Conservation (phyloP, 306 rosid genomes). For the Ceratonia siliqua region DNA sequence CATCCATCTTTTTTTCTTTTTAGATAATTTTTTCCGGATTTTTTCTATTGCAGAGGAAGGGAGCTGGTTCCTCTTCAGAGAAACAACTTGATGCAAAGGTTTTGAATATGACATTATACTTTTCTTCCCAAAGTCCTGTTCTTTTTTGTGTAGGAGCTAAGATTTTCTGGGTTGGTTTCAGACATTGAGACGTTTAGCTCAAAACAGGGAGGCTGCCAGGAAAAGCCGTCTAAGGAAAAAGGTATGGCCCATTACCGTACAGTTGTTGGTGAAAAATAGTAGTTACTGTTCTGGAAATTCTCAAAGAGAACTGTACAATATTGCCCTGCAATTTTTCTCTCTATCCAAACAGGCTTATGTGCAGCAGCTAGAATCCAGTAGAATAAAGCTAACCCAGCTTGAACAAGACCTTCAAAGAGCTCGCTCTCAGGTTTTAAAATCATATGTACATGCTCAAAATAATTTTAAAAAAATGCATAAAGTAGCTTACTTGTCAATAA, state of each 20-base stretch:
- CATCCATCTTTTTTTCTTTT: background rate
- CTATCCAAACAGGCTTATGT: slow-evolving; percentile 72
- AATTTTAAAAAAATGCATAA: background rate
- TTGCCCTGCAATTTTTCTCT: background rate
- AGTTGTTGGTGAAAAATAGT: background rate
- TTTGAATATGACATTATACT: background rate
- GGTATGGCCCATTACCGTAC: slow-evolving; percentile 47
- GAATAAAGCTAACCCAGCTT: slow-evolving; percentile 76
- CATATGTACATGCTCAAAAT: background rate
- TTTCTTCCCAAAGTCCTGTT: background rate
- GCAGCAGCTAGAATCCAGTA: slow-evolving; percentile 86
- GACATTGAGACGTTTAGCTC: slow-evolving; percentile 95
- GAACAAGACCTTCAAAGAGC: slow-evolving; percentile 93
- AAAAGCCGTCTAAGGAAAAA: slow-evolving; percentile 94
- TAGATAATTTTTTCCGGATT: background rate
- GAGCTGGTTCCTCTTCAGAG: slow-evolving; percentile 74
- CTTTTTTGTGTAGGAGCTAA: background rate
- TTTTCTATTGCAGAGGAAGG: slow-evolving; percentile 70
- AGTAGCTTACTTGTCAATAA: background rate
- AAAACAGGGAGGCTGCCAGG: slow-evolving; percentile 95
- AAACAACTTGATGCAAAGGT: slow-evolving; percentile 92
- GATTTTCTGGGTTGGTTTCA: slow-evolving; percentile 36
- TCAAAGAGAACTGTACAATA: background rate
- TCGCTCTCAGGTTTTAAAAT: slow-evolving; percentile 70
- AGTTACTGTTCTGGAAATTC: background rate